Percentiles rank a stretch among this genome's conserved stretches.
Evolutionary conservation across 768 basidiomycete genomes (phyloP).

Genomic region (Boletus pseudopeckii): DNA sequence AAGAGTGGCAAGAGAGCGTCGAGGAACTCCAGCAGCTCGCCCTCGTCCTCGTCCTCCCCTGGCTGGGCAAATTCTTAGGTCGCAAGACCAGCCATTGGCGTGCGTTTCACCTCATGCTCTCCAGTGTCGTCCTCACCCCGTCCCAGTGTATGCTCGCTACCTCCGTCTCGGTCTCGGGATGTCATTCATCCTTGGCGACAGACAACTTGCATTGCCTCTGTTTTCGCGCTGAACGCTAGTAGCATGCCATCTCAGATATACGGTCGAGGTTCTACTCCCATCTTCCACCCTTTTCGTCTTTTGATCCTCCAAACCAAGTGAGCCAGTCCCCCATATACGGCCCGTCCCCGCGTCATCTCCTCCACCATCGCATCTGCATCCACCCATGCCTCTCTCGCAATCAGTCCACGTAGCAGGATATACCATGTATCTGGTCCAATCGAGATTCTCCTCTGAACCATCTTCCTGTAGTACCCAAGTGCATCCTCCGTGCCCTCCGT

Average conservation of each 20-base stretch:
- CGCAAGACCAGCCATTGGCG: conserved; percentile 84
- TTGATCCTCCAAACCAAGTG: conserved; percentile 50
- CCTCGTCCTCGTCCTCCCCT: conserved; percentile 77
- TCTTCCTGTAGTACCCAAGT: conserved; percentile 57
- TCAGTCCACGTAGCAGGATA: conserved; percentile 65
- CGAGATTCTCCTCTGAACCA: conserved; percentile 47
- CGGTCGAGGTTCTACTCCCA: conserved; percentile 24
- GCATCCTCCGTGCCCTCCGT: conserved; percentile 53
- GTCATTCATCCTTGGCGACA: conserved; percentile 58
- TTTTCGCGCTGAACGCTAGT: conserved; percentile 18
- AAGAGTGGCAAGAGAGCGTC: conserved; percentile 92
- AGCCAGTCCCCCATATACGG: conserved; percentile 43
- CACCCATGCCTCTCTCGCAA: conserved; percentile 54
- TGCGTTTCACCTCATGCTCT: conserved; percentile 38
- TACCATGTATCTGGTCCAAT: conserved; percentile 71
- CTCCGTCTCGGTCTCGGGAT: conserved; percentile 57
- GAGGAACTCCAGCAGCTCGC: conserved; percentile 80
- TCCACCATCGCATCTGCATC: conserved; percentile 57
- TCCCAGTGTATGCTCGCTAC: conserved; percentile 68
- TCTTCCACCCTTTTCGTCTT: conserved; percentile 35
- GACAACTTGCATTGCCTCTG: conserved; percentile 7
- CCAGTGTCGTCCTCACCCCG: conserved; percentile 10
- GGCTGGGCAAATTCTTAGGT: conserved; percentile 85
- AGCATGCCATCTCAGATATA: conserved; percentile 21
- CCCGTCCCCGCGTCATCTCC: conserved; percentile 54